Base-by-base conservation (phyloP, 345 rosid genomes). In the Toxicodendron radicans region DNA sequence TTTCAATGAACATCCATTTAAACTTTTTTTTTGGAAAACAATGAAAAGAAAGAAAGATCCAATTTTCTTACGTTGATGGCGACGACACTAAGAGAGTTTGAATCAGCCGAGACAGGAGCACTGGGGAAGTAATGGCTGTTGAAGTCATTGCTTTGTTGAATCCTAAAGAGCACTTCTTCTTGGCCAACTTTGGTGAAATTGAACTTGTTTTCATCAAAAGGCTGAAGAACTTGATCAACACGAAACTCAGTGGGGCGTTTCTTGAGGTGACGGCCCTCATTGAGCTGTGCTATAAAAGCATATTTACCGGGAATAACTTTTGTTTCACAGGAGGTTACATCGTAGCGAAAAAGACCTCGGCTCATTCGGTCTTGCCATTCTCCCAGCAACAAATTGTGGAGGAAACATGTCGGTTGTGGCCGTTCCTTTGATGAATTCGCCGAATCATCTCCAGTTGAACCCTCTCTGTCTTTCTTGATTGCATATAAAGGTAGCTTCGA, bases 111-210 rank as follows among this genome's bases (percentile, higher is more conserved):
- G 17, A 68, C 43, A 0, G 79, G 46, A 1, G 77, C 65, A 20
- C 20, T 48, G 6, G 68, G 63, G 66, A 74, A 62, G 84, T 70
- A 81, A 53, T 68, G 82, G 64, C 78, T 80, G 8, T 79, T 74
- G 64, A 58, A 66, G 64, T 82, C 84, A 52, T 67, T 43, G 32
- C 85, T 84, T 6, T 80, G 78, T 70, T 79, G 85, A 65, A 88
- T 80, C 80, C 77, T 74, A 72, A 85, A 85, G 65, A 85, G 87
- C 63, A 86, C 81, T 82, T 88, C 87, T 67, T 85, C 89, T 48
- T 85, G 87, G 23, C 87, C 87, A 76, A 85, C 83, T 76, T 85
- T 85, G 16, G 83, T 85, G 83, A 89, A 87, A 59, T 87, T 85
- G 76, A 86, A 88, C 80, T 86, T 87, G 77, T 65, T 70, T 7